Base-by-base conservation (phyloP, 192 early-diverging fungal genomes). In the Umbelopsis vinacea region DNA sequence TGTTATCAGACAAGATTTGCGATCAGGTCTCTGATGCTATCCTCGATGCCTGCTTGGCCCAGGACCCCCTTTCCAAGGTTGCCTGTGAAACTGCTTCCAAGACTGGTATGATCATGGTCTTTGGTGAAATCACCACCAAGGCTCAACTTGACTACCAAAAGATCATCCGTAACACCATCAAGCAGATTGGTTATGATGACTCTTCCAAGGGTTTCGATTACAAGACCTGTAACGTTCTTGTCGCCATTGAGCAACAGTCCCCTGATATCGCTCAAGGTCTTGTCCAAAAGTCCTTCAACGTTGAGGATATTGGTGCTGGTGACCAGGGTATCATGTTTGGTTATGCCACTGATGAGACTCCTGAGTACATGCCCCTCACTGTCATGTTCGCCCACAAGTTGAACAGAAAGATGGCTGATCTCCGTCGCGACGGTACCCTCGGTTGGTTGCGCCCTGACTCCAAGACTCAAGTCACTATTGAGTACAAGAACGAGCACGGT, bases 101-200 rank as follows among this genome's bases (percentile, higher is more conserved):
- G 92, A 99, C 97, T 76, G 97, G 97, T 81, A 96, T 99, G 94
- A 91, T 99, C 86, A 97, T 99, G 95, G 97, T 99, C 40, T 95
- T 99, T 81, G 97, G 97, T 83, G 97, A 99, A 87, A 99, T 99
- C 88, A 96, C 96, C 77, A 99, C 97, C 92, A 95, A 95, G 89
- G 97, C 97, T 50, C 83, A 77, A 67, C 85, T 99, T 68, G 97
- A 99, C 90, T 99, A 97, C 92, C 97, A 99, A 86, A 96, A 96
- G 92, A 94, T 99, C 80, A 97, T 99, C 81, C 95, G 97, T 87
- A 89, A 97, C 83, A 94, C 96, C 79, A 91, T 99, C 90, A 97
- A 97, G 91, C 89, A 95, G 78, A 99, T 99, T 78, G 97, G 97
- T 74, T 99, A 98, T 81, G 97, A 99, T 85, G 94, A 95, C 86